A percentile compares a stretch with the other conserved stretches of the same genome.
These are phyloP conservation scores for Candida sonorensis DNA, from an alignment of 805 yeast genomes.

Conservation along the genomic window DNA sequence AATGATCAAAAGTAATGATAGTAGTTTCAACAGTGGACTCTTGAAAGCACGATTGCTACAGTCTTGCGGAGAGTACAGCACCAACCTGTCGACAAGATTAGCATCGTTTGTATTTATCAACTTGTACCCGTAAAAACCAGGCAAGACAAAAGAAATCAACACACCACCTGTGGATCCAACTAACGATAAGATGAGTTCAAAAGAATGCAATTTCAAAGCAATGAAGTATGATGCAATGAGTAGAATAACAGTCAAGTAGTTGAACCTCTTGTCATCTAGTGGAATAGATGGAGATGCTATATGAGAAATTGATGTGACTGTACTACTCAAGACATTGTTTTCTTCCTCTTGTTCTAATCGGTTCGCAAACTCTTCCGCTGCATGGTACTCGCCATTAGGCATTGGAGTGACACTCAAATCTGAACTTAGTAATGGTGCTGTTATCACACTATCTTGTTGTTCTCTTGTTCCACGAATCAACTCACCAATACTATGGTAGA, in stretches of 20 bases:
- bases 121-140: slow-evolving; percentile 70
- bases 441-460: too few relatives aligned
- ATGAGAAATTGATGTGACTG: neutral
- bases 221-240: slow-evolving; percentile 42
- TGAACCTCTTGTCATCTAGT: slow-evolving; percentile 38
- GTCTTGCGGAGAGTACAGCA: slow-evolving; percentile 17
- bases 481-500: slow-evolving; percentile 37
- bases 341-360: neutral
- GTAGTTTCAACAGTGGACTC: slow-evolving; percentile 10
- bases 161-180: slow-evolving; percentile 86
- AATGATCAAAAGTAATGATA: slow-evolving; percentile 34
- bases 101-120: slow-evolving; percentile 31
- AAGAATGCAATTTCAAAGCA: slow-evolving; percentile 54
- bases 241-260: slow-evolving; percentile 41
- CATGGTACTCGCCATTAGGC: too few relatives aligned
- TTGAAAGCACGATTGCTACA: slow-evolving; percentile 16
- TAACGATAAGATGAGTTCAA: slow-evolving; percentile 62
- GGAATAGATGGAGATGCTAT: slow-evolving; percentile 31
- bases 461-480: neutral
- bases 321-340: neutral
- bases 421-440: too few relatives aligned
- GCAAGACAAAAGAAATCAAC: slow-evolving; percentile 67
- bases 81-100: slow-evolving; percentile 8
- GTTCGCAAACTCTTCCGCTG: too few relatives aligned
- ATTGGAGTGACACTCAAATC: too few relatives aligned